Conservation (phyloP, 495 filamentous ascomycete species). For the Aspergillus kassunensis region DNA sequence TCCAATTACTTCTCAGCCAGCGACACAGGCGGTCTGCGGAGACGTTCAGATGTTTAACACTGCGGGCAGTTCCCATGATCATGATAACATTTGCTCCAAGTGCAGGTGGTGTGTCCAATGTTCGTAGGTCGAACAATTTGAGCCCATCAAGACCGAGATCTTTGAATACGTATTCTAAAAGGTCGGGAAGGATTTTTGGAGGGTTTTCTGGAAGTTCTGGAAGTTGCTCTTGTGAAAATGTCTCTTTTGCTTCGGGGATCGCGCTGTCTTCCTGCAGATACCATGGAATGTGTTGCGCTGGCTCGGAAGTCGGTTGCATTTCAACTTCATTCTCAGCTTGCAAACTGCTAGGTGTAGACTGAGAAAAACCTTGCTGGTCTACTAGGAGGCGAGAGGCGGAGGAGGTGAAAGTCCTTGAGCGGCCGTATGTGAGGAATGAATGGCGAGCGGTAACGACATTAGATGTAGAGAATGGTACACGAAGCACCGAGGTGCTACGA, state of each 20-base stretch:
- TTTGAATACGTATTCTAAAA: conserved; percentile 75
- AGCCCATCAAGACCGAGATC: conserved; percentile 81
- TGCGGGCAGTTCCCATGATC: conserved; percentile 89
- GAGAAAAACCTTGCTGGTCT: neutral
- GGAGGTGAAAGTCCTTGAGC: conserved; percentile 9
- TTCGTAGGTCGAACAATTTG: conserved; percentile 72
- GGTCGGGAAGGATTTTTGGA: conserved; percentile 64
- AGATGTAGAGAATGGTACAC: neutral
- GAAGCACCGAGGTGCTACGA: no score
- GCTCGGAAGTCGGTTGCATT: neutral
- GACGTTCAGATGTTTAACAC: conserved; percentile 88
- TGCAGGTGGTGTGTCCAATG: conserved; percentile 78
- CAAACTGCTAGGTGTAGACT: conserved; percentile 21
- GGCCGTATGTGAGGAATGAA: conserved; percentile 6
- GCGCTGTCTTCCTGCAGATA: conserved; percentile 71
- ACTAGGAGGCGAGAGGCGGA: neutral
- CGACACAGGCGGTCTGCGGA: conserved; percentile 85
- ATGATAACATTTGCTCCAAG: conserved; percentile 86
- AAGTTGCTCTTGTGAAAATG: conserved; percentile 60
- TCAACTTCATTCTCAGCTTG: conserved; percentile 13
- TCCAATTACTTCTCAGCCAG: conserved; percentile 72
- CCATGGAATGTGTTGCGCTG: conserved; percentile 60
- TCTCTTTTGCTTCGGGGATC: conserved; percentile 41
- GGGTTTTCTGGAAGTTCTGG: conserved; percentile 72
- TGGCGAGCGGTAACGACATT: conserved; percentile 8